Evolutionary conservation across 2,329 filamentous ascomycete genomes (phyloP), one percentile per base, ranked within the genome.

Genomic region (Phaeophleospora eucalypticola): DNA sequence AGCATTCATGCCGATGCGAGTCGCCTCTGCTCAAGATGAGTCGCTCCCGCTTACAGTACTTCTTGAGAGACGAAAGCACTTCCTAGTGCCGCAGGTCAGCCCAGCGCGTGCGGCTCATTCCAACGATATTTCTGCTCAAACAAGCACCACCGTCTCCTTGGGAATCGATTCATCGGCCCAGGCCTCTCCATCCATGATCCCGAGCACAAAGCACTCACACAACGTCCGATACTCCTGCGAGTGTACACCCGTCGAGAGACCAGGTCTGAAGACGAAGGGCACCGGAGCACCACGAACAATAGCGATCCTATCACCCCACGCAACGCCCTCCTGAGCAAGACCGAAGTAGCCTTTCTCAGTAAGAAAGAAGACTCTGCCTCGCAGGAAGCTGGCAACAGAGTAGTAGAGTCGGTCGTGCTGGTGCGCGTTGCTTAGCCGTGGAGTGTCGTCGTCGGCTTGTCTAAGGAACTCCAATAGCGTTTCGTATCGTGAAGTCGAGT

Each of bases 361-460:
- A 10, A 53, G 19, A 41, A 50, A 56, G 45, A 53, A 51, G 9
- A 56, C 53, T 17, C 53, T 43, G 4, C 53, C 51, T 7, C 53
- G 51, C 19, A 53, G 41, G 36, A 56, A 51, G 35, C 46, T 51
- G 12, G 48, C 43, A 16, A 48, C 40, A 1, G 48, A 43, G 32
- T 43, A 34, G 17, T 44, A 51, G n/a, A 48, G 19, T 10, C 45
- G 41, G 10, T 48, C 44, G 15, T 43, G 18, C 19, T 51, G 39
- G 18, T 49, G 38, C 19, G 38, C 19, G 16, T 45, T 39, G 10
- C 24, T 37, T 37, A 3, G 16, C 15, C 8, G 7, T 36, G 15
- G 36, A 12, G 40, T n/a, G 6, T 34, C n/a, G 29, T 46, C 46
- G 16, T 51, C 44, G 6, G 35, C 33, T 16, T 47, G 34, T 14